Evolutionary conservation across 2,329 filamentous ascomycete species (phyloP).

Genomic region (Paraconiothyrium brasiliense): DNA sequence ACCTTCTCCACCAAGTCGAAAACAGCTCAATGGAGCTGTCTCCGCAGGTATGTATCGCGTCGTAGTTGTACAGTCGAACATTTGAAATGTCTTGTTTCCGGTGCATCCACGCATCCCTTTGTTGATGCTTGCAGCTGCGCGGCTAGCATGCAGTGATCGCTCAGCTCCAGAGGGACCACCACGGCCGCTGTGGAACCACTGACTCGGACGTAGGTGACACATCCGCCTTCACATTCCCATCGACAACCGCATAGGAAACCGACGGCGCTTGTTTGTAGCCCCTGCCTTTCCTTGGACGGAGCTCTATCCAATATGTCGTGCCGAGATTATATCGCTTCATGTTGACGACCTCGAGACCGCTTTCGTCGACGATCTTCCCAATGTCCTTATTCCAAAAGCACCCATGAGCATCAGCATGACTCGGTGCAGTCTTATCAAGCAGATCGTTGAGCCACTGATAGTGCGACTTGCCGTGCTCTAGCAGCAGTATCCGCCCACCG

Average conservation of each 20-base stretch:
- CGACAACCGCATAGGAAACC: constrained; percentile 16
- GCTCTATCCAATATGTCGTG: constrained; percentile 60
- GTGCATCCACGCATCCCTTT: background rate
- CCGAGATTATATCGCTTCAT: constrained; percentile 59
- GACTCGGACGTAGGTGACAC: constrained; percentile 26
- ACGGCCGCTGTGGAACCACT: constrained; percentile 39
- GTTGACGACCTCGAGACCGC: constrained; percentile 57
- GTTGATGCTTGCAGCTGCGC: constrained; percentile 8
- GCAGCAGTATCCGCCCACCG: constrained; percentile 55
- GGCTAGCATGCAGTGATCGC: constrained; percentile 12
- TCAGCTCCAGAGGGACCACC: constrained; percentile 49
- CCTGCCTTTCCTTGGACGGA: constrained; percentile 52
- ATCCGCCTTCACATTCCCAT: constrained; percentile 25
- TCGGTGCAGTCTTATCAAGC: constrained; percentile 56
- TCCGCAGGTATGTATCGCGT: constrained; percentile 3
- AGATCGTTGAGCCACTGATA: constrained; percentile 59
- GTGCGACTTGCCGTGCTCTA: constrained; percentile 61
- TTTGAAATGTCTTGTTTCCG: background rate
- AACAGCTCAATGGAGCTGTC: constrained; percentile 1
- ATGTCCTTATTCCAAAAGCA: constrained; percentile 65
- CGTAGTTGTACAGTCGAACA: background rate
- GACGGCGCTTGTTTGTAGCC: constrained; percentile 24
- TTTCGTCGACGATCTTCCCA: constrained; percentile 57
- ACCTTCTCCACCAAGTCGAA: background rate
- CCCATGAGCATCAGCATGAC: constrained; percentile 59